Percentiles rank a stretch among this genome's conserved stretches.
Conservation (phyloP, 371 early-diverging fungal species). For the Zopfochytrium polystomum region DNA sequence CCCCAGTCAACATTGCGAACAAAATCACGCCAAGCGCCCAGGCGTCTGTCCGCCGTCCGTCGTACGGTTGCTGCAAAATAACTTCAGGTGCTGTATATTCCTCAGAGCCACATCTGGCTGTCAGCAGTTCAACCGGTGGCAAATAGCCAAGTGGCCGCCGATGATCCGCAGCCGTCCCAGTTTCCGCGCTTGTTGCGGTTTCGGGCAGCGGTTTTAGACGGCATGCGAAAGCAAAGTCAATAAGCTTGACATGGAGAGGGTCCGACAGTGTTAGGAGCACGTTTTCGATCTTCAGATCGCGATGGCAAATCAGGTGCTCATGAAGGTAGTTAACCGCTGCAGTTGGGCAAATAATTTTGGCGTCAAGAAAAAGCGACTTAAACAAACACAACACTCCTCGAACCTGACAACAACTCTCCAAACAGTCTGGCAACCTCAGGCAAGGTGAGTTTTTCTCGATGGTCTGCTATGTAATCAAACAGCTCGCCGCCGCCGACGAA, state of each 20-base stretch:
- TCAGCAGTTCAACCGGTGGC: too few relatives aligned
- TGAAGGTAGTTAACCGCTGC: slow-evolving; percentile 13
- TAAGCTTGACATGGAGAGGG: slow-evolving; percentile 50
- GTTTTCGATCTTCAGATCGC: slow-evolving; percentile 38
- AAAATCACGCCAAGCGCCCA: too few relatives aligned
- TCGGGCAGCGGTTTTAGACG: slow-evolving; percentile 22
- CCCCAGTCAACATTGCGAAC: slow-evolving; percentile 63
- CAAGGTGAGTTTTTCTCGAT: slow-evolving; percentile 45
- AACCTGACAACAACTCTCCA: slow-evolving; percentile 43
- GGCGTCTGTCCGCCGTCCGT: too few relatives aligned
- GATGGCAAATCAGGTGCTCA: slow-evolving; percentile 20
- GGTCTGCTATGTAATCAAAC: slow-evolving; percentile 50
- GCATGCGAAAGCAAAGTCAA: slow-evolving; percentile 69
- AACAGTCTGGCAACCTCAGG: slow-evolving; percentile 49
- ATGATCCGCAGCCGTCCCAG: too few relatives aligned
- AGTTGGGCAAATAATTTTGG: not conserved
- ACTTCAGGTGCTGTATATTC: too few relatives aligned
- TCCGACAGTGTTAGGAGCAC: slow-evolving; percentile 19
- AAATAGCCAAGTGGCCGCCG: too few relatives aligned
- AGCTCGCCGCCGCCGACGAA: slow-evolving; percentile 58
- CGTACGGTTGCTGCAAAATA: too few relatives aligned
- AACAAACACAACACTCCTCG: not conserved
- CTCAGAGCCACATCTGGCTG: too few relatives aligned
- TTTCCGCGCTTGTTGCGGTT: too few relatives aligned
- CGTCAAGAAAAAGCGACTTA: not conserved